Conservation (phyloP, 805 yeast species). For the Suhomyces prunicola region DNA sequence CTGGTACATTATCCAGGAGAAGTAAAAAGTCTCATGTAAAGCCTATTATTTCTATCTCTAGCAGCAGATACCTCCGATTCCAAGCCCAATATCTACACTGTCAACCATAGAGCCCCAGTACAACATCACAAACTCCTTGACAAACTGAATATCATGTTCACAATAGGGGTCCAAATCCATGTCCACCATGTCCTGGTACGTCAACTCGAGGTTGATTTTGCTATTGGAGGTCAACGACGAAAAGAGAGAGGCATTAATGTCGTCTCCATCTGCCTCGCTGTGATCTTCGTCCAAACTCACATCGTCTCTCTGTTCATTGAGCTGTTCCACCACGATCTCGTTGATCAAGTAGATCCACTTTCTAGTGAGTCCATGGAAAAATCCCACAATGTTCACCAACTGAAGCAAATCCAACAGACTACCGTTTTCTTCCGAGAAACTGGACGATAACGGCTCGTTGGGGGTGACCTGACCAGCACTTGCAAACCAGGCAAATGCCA, state of each 20-base stretch:
- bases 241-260: slow-evolving; percentile 3
- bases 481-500: slow-evolving; percentile 84
- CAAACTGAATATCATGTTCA: slow-evolving; percentile 34
- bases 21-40: background rate
- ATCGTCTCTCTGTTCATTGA: slow-evolving; percentile 12
- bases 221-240: slow-evolving; percentile 5
- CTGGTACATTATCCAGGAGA: background rate
- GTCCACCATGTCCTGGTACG: slow-evolving; percentile 40
- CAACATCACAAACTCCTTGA: slow-evolving; percentile 30
- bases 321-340: slow-evolving; percentile 33
- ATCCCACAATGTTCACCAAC: slow-evolving; percentile 31
- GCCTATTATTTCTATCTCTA: background rate
- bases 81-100: slow-evolving; percentile 33
- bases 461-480: slow-evolving; percentile 61
- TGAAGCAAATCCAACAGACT: slow-evolving; percentile 18
- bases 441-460: slow-evolving; percentile 3
- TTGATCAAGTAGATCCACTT: slow-evolving; percentile 24
- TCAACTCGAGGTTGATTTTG: slow-evolving; percentile 27
- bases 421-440: slow-evolving; percentile 9
- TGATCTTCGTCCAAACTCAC: background rate
- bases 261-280: slow-evolving; percentile 10
- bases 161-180: slow-evolving; percentile 44
- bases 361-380: slow-evolving; percentile 38
- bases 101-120: slow-evolving; percentile 32
- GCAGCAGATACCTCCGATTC: slow-evolving; percentile 14